A percentile compares a stretch with the other conserved stretches of the same genome.
These are phyloP conservation scores for Salinomyces thailandicus DNA, from an alignment of 2,329 filamentous ascomycete genomes.

Conservation along the genomic window DNA sequence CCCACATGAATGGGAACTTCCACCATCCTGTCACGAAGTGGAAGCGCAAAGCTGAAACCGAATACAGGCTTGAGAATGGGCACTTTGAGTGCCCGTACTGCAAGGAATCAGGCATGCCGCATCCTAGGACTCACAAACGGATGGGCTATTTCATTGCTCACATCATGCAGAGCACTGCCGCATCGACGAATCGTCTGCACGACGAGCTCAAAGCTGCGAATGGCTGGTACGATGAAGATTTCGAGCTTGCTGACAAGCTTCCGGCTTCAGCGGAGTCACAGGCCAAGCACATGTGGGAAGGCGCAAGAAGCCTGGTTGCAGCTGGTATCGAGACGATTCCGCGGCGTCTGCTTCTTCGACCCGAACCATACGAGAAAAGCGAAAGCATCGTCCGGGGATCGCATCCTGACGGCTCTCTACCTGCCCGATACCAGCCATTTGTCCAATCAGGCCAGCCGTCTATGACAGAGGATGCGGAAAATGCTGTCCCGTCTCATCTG, in stretches of 20 bases:
- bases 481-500: background rate
- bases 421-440: background rate
- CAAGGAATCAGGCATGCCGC: background rate
- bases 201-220: conserved; percentile 1
- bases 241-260: background rate
- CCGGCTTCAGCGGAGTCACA: background rate
- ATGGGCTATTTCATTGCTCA: background rate
- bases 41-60: background rate
- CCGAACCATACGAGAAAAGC: background rate
- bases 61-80: background rate
- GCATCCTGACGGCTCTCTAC: background rate
- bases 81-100: background rate
- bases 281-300: background rate
- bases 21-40: background rate
- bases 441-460: background rate
- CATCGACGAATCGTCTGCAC: background rate
- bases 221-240: conserved; percentile 1
- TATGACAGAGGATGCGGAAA: background rate
- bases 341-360: background rate
- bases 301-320: background rate
- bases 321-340: background rate
- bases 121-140: background rate
- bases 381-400: background rate
- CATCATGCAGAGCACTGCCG: background rate
- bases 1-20: background rate